Evolutionary conservation across 805 yeast genomes (phyloP).

Genomic region (Teunomyces barrocoloradensis): DNA sequence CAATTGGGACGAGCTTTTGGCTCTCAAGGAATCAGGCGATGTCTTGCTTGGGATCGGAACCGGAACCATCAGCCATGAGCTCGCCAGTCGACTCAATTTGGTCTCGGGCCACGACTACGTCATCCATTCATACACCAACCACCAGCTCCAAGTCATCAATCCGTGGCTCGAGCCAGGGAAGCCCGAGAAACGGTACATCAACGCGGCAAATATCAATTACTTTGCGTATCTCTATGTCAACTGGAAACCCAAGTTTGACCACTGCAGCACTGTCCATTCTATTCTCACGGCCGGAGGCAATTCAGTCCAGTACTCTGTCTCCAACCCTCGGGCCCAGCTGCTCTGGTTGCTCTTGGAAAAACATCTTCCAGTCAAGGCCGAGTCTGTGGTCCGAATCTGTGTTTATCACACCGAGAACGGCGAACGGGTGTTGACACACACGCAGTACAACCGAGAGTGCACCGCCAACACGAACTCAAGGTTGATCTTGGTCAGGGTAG

Average conservation of each 20-base stretch:
- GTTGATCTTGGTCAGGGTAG: constrained; percentile 32
- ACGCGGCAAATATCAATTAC: constrained; percentile 21
- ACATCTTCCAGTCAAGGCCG: constrained; percentile 30
- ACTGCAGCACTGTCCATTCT: constrained; percentile 19
- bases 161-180: constrained; percentile 33
- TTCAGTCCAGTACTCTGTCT: constrained; percentile 45
- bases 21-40: constrained; percentile 27
- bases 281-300: constrained; percentile 11
- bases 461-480: constrained; percentile 31
- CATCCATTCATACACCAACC: constrained; percentile 26
- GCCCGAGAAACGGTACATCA: constrained; percentile 16
- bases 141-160: constrained; percentile 19
- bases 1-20: constrained; percentile 14
- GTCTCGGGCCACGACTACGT: constrained; percentile 72
- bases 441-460: constrained; percentile 19
- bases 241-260: constrained; percentile 49
- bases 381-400: constrained; percentile 9
- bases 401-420: constrained; percentile 25
- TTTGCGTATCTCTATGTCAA: constrained; percentile 60
- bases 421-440: constrained; percentile 27
- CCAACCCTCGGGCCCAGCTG: constrained; percentile 19
- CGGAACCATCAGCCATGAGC: constrained; percentile 38
- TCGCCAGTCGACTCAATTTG: constrained; percentile 37
- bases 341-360: constrained; percentile 52
- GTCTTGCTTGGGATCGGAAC: constrained; percentile 70